These are phyloP conservation scores for Neurospora africana DNA, from an alignment of 495 filamentous ascomycete species.

Conservation along the genomic window DNA sequence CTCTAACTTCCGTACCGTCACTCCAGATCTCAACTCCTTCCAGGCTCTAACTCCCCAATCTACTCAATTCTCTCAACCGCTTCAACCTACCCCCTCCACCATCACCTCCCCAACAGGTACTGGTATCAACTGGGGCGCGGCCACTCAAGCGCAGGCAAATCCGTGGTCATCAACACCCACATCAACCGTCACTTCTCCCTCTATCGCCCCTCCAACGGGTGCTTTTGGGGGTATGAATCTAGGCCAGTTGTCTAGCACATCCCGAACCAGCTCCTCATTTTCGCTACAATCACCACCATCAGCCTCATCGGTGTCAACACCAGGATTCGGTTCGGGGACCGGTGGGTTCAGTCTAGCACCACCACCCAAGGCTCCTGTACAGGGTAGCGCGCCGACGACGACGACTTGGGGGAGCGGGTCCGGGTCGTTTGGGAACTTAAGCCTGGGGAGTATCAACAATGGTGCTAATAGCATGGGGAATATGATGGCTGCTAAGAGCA, in stretches of 20 bases:
- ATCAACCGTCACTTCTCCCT: slow-evolving; percentile 4
- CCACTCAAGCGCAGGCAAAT: slow-evolving; percentile 9
- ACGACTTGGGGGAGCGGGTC: not conserved
- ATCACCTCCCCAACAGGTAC: slow-evolving; percentile 5
- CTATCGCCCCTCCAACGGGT: slow-evolving; percentile 4
- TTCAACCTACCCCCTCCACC: slow-evolving; percentile 24
- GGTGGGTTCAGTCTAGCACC: slow-evolving; percentile 32
- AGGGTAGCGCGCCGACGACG: slow-evolving; percentile 4
- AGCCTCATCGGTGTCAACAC: not conserved
- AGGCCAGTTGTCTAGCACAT: slow-evolving; percentile 17
- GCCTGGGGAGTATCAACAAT: no score
- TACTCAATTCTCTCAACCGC: slow-evolving; percentile 44
- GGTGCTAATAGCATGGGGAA: not conserved
- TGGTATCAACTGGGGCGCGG: slow-evolving; percentile 26
- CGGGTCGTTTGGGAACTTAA: not conserved
- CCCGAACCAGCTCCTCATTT: slow-evolving; percentile 22
- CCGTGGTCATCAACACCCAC: slow-evolving; percentile 26
- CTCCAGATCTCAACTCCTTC: slow-evolving; percentile 41
- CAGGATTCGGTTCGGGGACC: not conserved
- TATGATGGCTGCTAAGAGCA: not conserved
- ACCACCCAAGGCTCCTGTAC: slow-evolving; percentile 22
- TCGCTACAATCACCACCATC: slow-evolving; percentile 42
- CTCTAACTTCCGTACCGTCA: slow-evolving; percentile 42
- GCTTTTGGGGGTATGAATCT: slow-evolving; percentile 26
- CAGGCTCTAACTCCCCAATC: slow-evolving; percentile 38